A percentile compares a stretch with the other conserved stretches of the same genome.
Conservation (phyloP, 306 rosid genomes). For the Prunus davidiana region DNA sequence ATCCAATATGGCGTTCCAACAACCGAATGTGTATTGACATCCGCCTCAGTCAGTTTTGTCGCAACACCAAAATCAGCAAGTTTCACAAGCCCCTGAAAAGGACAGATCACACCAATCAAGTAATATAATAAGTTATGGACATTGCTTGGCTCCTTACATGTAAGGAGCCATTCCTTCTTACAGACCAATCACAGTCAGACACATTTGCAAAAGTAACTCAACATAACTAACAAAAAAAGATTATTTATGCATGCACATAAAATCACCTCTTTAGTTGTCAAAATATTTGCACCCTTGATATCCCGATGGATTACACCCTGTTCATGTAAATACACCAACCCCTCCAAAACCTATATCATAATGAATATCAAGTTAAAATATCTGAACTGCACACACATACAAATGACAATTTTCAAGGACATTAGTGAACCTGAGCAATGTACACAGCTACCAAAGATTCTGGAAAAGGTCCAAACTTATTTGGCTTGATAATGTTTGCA, state of each 20-base stretch:
- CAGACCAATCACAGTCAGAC: too few relatives aligned
- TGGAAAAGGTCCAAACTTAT: conserved; percentile 98
- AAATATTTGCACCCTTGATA: conserved; percentile 97
- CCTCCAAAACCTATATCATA: conserved; percentile 86
- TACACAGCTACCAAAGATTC: conserved; percentile 95
- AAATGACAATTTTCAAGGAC: conserved; percentile 20
- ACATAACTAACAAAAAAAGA: too few relatives aligned
- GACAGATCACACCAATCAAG: not conserved
- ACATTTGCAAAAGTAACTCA: too few relatives aligned
- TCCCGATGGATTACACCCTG: conserved; percentile 99
- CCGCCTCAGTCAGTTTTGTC: conserved; percentile 94
- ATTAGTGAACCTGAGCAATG: conserved; percentile 79
- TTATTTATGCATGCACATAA: not conserved
- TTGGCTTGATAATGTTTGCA: conserved; percentile 98
- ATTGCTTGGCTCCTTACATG: too few relatives aligned
- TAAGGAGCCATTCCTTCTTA: too few relatives aligned
- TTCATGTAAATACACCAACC: conserved; percentile 96
- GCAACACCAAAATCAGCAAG: conserved; percentile 99
- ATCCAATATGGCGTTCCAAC: conserved; percentile 99
- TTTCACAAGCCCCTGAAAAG: conserved; percentile 93
- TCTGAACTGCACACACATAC: not conserved
- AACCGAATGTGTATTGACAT: conserved; percentile 98
- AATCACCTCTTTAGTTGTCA: conserved; percentile 93
- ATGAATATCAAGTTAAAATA: conserved; percentile 12
- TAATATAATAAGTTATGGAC: not conserved